These are phyloP conservation scores for Leccinum olivaceopallidum DNA, from an alignment of 768 basidiomycete species.

Conservation along the genomic window DNA sequence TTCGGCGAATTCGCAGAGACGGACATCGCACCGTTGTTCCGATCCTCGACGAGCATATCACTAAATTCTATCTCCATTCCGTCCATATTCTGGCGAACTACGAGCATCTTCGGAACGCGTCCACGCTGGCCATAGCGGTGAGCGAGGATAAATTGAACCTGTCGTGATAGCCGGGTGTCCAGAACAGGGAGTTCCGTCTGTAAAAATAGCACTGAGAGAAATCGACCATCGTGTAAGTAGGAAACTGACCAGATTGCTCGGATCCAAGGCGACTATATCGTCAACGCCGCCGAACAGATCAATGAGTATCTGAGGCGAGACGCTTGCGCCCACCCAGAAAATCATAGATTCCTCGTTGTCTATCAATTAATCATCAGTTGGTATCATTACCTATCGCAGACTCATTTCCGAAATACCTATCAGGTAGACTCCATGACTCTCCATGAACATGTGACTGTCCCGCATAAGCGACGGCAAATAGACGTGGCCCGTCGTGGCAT, in stretches of 20 bases:
- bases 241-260: slow-evolving; percentile 57
- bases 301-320: slow-evolving; percentile 75
- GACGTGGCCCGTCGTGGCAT: slow-evolving; percentile 55
- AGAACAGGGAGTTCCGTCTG: slow-evolving; percentile 73
- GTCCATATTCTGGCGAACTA: slow-evolving; percentile 92
- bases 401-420: slow-evolving; percentile 57
- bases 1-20: slow-evolving; percentile 42
- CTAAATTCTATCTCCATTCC: slow-evolving; percentile 93
- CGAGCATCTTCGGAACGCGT: slow-evolving; percentile 57
- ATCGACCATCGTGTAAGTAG: neutral
- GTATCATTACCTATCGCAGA: slow-evolving; percentile 17
- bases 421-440: slow-evolving; percentile 87
- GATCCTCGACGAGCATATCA: slow-evolving; percentile 96
- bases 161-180: slow-evolving; percentile 74
- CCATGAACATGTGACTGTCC: slow-evolving; percentile 83
- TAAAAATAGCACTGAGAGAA: slow-evolving; percentile 11
- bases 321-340: slow-evolving; percentile 86
- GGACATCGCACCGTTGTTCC: slow-evolving; percentile 93
- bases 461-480: slow-evolving; percentile 79
- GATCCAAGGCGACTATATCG: slow-evolving; percentile 68
- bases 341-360: slow-evolving; percentile 89
- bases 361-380: slow-evolving; percentile 32
- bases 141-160: slow-evolving; percentile 84
- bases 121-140: slow-evolving; percentile 59
- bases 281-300: slow-evolving; percentile 80